These are phyloP conservation scores for Pestalotiopsis sp. DNA, from an alignment of 2,329 filamentous ascomycete genomes.

Conservation along the genomic window DNA sequence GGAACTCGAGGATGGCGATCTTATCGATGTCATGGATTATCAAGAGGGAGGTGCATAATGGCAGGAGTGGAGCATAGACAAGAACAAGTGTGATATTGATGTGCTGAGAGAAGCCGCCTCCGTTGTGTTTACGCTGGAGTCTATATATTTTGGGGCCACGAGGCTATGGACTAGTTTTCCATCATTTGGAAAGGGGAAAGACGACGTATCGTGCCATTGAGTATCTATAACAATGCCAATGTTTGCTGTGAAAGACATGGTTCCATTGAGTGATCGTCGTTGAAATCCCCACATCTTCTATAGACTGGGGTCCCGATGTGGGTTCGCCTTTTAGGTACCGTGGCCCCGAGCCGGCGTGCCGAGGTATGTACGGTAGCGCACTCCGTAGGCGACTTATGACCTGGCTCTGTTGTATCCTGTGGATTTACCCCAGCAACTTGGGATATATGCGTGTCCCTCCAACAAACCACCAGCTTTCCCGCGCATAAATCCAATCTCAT, in stretches of 20 bases:
- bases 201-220: no score
- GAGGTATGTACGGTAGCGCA: not conserved
- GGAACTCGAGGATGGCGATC: slow-evolving; percentile 5
- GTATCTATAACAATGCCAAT: no score
- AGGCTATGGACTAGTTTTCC: no score
- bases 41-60: not conserved
- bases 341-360: not conserved
- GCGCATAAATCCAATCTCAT: not conserved
- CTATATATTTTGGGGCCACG: no score
- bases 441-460: not conserved
- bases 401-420: not conserved
- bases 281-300: not conserved
- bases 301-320: not conserved
- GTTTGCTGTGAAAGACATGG: no score
- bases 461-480: not conserved
- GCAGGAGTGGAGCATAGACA: not conserved
- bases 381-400: no score
- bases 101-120: not conserved
- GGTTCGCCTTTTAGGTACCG: not conserved
- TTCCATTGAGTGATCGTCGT: not conserved
- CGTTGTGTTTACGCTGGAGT: no score
- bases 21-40: not conserved
- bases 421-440: no score
- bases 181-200: no score
- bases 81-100: not conserved